Evolutionary conservation across 2,329 filamentous ascomycete species (phyloP), one percentile per base, ranked within the genome.

Genomic region (Sporothrix variecibatus): DNA sequence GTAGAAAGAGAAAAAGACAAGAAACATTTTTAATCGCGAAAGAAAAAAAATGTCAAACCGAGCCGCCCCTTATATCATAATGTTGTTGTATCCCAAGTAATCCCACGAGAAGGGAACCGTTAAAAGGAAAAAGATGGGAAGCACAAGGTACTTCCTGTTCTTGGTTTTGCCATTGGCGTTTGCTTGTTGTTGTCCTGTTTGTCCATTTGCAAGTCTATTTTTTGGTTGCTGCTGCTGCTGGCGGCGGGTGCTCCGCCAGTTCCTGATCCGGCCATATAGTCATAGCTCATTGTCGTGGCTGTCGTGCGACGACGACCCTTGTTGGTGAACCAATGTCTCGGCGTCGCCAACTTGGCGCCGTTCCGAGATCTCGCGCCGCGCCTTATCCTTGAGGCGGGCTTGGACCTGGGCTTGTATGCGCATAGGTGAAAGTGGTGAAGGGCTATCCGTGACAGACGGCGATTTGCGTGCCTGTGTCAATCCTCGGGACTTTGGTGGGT

Each of bases 261-360:
- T 40, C 6, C 17, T 62, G 62, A 49, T 46, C 58, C 58, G 68
- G 69, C 46, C 72, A 75, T 70, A 38, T 40, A 74, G 72, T 81
- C 77, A 84, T 74, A 84, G 76, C 77, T 84, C 79, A 75, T 78
- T 80, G 73, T 83, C 81, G 56, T 80, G 79, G 71, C 78, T 78
- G 75, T 77, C 77, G 72, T 72, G 72, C 64, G 75, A 77, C 75
- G 80, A 77, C 78, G 62, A 77, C 78, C 46, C 67, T 31, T 73
- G 85, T 53, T 85, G 84, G 79, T 93, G 91, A 79, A 95, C 87
- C 85, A 94, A 87, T 80, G 90, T 90, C 83, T 94, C 93, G 73
- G 91, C 91, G 84, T 98, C 95, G 76, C 94, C 95, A 73, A 97
- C 95, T 84, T 98, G 95, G 82, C 93, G 92, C 77, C 95, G 88